Evolutionary conservation across 176 grass and related monocot species (phyloP), one percentile per base, ranked within the genome.

Genomic region (Aegilops longissima): DNA sequence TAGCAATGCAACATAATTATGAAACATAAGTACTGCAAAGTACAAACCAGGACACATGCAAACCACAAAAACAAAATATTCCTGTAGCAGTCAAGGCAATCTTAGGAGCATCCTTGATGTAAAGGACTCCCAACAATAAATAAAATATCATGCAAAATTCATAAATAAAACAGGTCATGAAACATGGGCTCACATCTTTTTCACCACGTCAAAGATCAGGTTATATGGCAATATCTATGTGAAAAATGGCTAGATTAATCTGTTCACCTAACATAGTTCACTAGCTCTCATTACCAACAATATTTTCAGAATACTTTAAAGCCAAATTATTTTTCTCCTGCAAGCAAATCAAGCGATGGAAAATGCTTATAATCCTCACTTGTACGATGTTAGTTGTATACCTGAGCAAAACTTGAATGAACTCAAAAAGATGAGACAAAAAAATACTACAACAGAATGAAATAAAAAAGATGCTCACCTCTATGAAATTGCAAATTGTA

Each of bases 401-500:
- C 38, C 30, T 36, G 10, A 86, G 56, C 31, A 80, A 75, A 62
- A 78, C 13, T 68, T 87, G 21, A 80, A 76, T 70, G 51, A 77
- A 77, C n/a, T 64, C n/a, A 68, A 77, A 90, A 90, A 70, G 3
- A 69, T 10, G 42, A 78, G 36, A 90, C 9, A 25, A 78, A 33
- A 84, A 76, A 77, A n/a, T 75, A 21, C 20, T 70, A 59, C 56
- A 59, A 21, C 56, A 59, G 56, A 59, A 59, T 59, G 56, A 59
- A 59, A 21, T 59, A 21, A 54, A 42, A 13, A 17, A 82, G 47
- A 85, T 25, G 63, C 62, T 73, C 82, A 99, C 97, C 90, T 99
- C 94, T 83, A 93, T 89, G 76, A 90, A 92, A 67, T 68, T 65
- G 77, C 10, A 85, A 79, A 99, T 96, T 79, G 88, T 79, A 69